Evolutionary conservation across 1,284 basidiomycete genomes (phyloP), one percentile per base, ranked within the genome.

Genomic region (Caloboletus inedulis): DNA sequence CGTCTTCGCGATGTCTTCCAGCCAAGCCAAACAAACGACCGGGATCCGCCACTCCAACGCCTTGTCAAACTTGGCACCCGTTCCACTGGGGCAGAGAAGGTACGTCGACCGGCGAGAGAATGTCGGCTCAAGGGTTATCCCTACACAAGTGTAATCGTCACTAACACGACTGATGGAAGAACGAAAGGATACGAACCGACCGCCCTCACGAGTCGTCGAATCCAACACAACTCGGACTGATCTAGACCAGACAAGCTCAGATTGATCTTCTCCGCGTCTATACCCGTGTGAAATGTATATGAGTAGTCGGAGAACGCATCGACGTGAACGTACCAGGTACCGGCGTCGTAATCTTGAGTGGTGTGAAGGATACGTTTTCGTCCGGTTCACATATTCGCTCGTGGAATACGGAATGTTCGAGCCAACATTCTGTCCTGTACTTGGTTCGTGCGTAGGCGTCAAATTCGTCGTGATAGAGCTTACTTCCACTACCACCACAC

Each of bases 341-440:
- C 16, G 87, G 86, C 2, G 69, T 69, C 16, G 68, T 49, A n/a
- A 83, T 72, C 19, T 53, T 70, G 13, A 91, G 70, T 3, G 89
- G 89, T 1, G 68, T 66, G 59, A 87, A 90, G 0, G 80, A 75
- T 12, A 84, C 64, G 58, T 89, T 82, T 43, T 86, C 84, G 2
- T 79, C 76, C 0, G 77, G 70, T 18, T 67, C 63, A 63, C 84
- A 85, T 51, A 91, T 71, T 14, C 79, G 76, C 42, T 86, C 82
- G 56, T 83, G 80, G 51, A 79, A 85, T 13, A 91, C 74, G 58
- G 86, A 91, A 47, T 79, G 78, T 66, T 91, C 89, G 0, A 91
- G 72, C 89, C 89, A 91, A 61, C 87, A 91, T 64, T 91, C 89
- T 0, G 89, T 91, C 37, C 89, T 76, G 62, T 83, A 88, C 60